Evolutionary conservation across 345 rosid genomes (phyloP), one percentile per base, ranked within the genome.

Genomic region (Pelargonium nanum): DNA sequence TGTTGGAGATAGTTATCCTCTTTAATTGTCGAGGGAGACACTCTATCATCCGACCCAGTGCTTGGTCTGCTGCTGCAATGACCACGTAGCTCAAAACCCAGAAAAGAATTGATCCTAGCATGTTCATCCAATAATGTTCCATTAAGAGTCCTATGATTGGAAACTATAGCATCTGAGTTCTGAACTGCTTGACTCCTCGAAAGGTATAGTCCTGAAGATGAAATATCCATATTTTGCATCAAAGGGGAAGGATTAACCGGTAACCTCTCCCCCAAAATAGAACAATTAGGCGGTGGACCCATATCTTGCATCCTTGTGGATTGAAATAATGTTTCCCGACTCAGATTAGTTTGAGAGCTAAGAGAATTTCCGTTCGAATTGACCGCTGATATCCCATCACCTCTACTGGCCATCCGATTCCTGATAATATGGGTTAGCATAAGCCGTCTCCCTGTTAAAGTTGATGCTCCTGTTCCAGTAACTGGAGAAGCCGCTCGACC

Each of bases 381-480:
- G 67, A 74, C 64, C 61, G 78, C 64, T 62, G 80, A 66, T n/a
- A 71, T 44, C 48, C 79, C 83, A 60, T 82, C 86, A 44, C 48
- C 52, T 65, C 85, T 80, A 65, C 76, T 58, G 57, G 81, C 66
- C 78, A 82, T 51, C n/a, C n/a, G n/a, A n/a, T n/a, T n/a, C n/a
- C n/a, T n/a, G n/a, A n/a, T n/a, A n/a, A n/a, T n/a, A n/a, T n/a
- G n/a, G n/a, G n/a, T n/a, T n/a, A n/a, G n/a, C n/a, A n/a, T n/a
- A n/a, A n/a, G n/a, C n/a, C 99, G 86, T 59, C 99, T 83, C 24
- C 83, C 82, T 1, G 92, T 79, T 55, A 90, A 72, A 17, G 99
- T 94, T 20, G 91, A 69, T 48, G 91, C 91, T 53, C 90, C 91
- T 26, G 79, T 72, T 65, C 90, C 97, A 55, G 85, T 70, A 24